A percentile compares a stretch with the other conserved stretches of the same genome.
Conservation (phyloP, 306 rosid genomes). For the Gastrolobium villosum region DNA sequence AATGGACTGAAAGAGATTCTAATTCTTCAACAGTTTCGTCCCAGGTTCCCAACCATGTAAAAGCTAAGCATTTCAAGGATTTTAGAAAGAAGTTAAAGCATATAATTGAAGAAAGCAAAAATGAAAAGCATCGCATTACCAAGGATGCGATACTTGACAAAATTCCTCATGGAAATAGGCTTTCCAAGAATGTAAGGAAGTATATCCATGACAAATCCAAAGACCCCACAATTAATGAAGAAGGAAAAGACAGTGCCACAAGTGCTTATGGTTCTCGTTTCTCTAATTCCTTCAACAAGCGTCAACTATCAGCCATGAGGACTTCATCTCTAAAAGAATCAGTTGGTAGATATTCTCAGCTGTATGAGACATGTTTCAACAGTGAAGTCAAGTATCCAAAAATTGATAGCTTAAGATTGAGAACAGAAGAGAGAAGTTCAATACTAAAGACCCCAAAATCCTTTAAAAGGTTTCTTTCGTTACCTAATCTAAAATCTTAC, state of each 20-base stretch:
- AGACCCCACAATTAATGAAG: conserved; percentile 42
- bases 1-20: neutral
- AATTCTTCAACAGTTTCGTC: conserved; percentile 29
- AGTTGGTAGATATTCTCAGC: conserved; percentile 62
- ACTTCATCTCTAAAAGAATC: conserved; percentile 67
- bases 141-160: conserved; percentile 81
- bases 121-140: conserved; percentile 65
- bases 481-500: conserved; percentile 66
- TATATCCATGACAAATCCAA: conserved; percentile 35
- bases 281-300: conserved; percentile 45
- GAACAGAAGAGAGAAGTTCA: conserved; percentile 46
- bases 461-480: conserved; percentile 68
- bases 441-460: conserved; percentile 50
- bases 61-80: conserved; percentile 63
- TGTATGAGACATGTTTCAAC: conserved; percentile 65
- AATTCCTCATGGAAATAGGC: conserved; percentile 67
- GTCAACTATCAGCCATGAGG: conserved; percentile 54
- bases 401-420: conserved; percentile 55
- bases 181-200: conserved; percentile 48
- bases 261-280: conserved; percentile 37
- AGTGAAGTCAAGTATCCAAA: conserved; percentile 51
- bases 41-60: conserved; percentile 43
- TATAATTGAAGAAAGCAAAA: conserved; percentile 63
- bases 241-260: conserved; percentile 48
- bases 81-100: conserved; percentile 67